Conservation (phyloP, 306 rosid genomes). For the Acacia confusa region DNA sequence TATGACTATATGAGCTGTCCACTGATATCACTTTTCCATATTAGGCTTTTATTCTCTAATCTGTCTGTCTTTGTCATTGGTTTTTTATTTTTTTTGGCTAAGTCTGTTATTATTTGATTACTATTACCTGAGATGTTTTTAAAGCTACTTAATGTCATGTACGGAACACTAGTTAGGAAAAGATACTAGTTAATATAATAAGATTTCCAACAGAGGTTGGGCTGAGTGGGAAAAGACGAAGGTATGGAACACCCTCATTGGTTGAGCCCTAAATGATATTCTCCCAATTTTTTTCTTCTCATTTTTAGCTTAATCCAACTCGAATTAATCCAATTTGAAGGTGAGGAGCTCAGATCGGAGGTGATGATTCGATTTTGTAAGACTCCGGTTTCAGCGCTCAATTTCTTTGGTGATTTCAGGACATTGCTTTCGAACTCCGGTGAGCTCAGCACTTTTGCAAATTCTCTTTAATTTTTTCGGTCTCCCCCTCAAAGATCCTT, state of each 20-base stretch:
- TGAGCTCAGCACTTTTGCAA: background rate
- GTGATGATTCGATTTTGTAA: constrained; percentile 29
- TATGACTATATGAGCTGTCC: no score
- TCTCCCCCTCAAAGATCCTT: background rate
- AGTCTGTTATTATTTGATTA: background rate
- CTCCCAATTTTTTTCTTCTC: no score
- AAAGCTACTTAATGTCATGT: background rate
- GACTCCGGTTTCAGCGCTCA: background rate
- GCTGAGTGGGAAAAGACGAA: background rate
- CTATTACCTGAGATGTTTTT: background rate
- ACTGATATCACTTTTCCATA: background rate
- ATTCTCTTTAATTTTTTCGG: background rate
- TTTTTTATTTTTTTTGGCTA: no score
- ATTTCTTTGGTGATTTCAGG: background rate
- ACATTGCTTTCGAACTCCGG: background rate
- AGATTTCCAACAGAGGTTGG: no score
- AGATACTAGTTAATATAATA: no score
- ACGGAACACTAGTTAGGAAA: background rate
- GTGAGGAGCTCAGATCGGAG: background rate
- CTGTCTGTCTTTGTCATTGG: background rate
- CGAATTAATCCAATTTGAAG: background rate
- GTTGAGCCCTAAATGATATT: no score
- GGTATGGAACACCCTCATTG: background rate
- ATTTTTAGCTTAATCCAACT: background rate
- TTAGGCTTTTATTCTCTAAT: background rate